Base-by-base conservation (phyloP, 164 flowering plant genomes). In the Nymphaea thermarum region DNA sequence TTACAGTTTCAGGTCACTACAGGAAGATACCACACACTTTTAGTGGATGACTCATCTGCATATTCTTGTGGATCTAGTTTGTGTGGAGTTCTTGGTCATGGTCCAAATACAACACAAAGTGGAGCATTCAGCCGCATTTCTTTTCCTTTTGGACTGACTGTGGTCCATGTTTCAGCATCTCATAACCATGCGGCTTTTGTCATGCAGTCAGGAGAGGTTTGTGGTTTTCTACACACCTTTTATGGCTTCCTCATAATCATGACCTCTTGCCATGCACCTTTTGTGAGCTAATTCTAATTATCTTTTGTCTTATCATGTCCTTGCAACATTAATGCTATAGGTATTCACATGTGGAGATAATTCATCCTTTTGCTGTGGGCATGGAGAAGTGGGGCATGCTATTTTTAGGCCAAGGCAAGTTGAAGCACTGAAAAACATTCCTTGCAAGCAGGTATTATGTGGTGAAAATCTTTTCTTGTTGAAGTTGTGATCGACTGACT, bases 291-390 rank as follows among this genome's bases (percentile, higher is more conserved):
- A 10, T 45, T 5, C 53, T 45, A 45, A 5, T 45, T 45, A 45
- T 45, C 1, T 45, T 5, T 45, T 45, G 5, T 45, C 53, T 45
- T 45, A 45, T 45, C 5, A 45, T 5, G 11, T 45, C 53, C 53
- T 45, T 45, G 7, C 11, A 45, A 5, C 7, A 1, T 45, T 45
- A 5, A 45, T 45, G 11, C 41, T 71, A 43, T 75, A 93, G 98
- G 98, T 89, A 64, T 91, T 87, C 78, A 89, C 97, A 36, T 89
- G 96, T 72, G 98, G 98, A 62, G 97, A 89, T 71, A 93, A 93
- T 85, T 82, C 95, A 62, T 88, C 96, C 10, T 85, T 72, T 68
- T 91, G 97, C 67, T 88, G 96, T 74, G 98, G 98, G 44, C 96
- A 88, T 74, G 79, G 83, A 77, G 98, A 91, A 76, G 83, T 80